Percentiles rank a stretch among this genome's conserved stretches.
Evolutionary conservation across 192 early-diverging fungal genomes (phyloP).

Genomic region (Mortierella claussenii): DNA sequence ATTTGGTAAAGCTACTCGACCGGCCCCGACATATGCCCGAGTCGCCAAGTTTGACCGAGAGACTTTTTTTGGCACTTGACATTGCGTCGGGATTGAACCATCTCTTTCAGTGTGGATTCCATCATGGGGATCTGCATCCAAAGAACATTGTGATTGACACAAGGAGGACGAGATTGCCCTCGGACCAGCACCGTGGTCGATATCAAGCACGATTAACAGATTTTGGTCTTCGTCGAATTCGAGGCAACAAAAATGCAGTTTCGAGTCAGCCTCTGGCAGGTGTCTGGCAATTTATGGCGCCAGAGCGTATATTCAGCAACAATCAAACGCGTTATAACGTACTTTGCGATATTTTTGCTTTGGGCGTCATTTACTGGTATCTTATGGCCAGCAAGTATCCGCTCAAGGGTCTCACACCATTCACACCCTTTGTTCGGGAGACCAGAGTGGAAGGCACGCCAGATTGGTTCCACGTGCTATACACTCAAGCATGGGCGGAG

Average conservation of each 20-base stretch:
- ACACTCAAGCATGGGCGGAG: constrained; percentile 35
- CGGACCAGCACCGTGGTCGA: constrained; percentile 31
- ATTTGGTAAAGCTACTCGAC: constrained; percentile 31
- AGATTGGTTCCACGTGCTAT: constrained; percentile 28
- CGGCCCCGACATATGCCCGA: constrained; percentile 1
- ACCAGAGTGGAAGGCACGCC: constrained; percentile 27
- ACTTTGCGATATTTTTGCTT: constrained; percentile 44
- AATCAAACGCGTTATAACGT: constrained; percentile 40
- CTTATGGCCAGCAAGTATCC: constrained; percentile 41
- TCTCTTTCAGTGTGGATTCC: constrained; percentile 42
- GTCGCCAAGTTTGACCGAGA: constrained; percentile 25
- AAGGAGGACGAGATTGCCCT: constrained; percentile 3
- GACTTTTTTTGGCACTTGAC: constrained; percentile 34
- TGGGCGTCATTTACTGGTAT: constrained; percentile 47
- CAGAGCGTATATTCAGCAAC: constrained; percentile 40
- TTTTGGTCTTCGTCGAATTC: constrained; percentile 45
- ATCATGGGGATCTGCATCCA: constrained; percentile 50
- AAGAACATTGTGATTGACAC: constrained; percentile 50
- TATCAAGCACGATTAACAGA: constrained; percentile 41
- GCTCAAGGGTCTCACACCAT: constrained; percentile 30
- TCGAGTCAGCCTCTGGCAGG: constrained; percentile 50
- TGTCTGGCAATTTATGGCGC: constrained; percentile 51
- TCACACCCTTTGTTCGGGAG: constrained; percentile 27
- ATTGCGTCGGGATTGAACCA: constrained; percentile 40
- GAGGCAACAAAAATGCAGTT: constrained; percentile 26